Base-by-base conservation (phyloP, 805 yeast species). In the Zygoascus ofunaensis region DNA sequence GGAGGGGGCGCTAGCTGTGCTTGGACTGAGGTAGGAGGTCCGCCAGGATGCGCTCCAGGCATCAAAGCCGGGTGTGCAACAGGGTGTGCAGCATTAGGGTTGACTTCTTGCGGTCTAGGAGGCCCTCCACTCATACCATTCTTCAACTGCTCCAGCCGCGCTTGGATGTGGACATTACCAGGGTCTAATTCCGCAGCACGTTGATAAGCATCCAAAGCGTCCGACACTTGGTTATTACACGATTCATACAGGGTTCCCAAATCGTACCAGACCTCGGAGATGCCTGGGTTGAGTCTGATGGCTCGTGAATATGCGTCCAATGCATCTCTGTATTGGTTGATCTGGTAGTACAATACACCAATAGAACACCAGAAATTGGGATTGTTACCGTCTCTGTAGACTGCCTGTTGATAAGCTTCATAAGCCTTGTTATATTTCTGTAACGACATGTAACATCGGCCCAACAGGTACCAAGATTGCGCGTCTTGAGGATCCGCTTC, bases 361-460 rank as follows among this genome's bases (percentile, higher is more conserved):
- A 83, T 83, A 26, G 86, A 79, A 62, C 92, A 83, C 98, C 98
- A 92, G 70, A 92, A 92, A 1, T 97, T 92, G 46, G 98, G 97
- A 63, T 92, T 92, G 62, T 97, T 76, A 33, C 94, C 82, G 64
- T 92, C 97, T 51, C 96, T 76, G 63, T 92, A 92, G 47, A 92
- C 98, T 10, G 97, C 97, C 62, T 89, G 97, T 68, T 92, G 98
- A 76, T 90, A 92, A 0, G 97, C 94, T 60, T 92, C 97, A 65
- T 90, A 92, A 1, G 98, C 97, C 41, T 92, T 87, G 48, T 92
- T 82, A 68, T 87, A 92, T 63, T 90, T 95, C 52, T 85, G 87
- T 57, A 90, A 78, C 34, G 95, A 82, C 97, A 92, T 90, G 69
- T 90, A 94, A 51, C 94, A 94, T 53, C 97, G 78, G 41, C 98